Percentiles rank a stretch among this genome's conserved stretches.
These are phyloP conservation scores for Serendipita sp. DNA, from an alignment of 768 basidiomycete genomes.

Conservation along the genomic window DNA sequence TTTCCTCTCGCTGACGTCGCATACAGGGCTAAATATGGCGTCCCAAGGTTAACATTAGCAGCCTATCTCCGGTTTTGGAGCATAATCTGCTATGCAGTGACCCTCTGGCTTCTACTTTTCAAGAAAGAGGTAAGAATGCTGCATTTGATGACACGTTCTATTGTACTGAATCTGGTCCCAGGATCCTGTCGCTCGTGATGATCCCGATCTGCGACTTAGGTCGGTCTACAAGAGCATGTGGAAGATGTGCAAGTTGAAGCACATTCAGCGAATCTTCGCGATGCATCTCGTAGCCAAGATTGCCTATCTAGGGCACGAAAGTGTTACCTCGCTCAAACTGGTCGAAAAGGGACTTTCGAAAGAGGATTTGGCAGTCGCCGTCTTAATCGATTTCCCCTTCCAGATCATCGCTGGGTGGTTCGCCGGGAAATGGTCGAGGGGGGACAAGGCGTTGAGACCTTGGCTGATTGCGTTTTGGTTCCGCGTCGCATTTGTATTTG, in stretches of 20 bases:
- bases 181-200: constrained; percentile 60
- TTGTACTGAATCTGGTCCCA: constrained; percentile 18
- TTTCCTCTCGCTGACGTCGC: constrained; percentile 7
- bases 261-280: constrained; percentile 74
- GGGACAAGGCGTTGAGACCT: constrained; percentile 60
- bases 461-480: constrained; percentile 92
- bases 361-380: constrained; percentile 90
- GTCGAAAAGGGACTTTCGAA: constrained; percentile 93
- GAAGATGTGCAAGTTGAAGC: constrained; percentile 79
- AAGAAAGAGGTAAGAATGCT: constrained; percentile 64
- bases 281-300: constrained; percentile 87
- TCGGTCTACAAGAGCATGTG: constrained; percentile 91
- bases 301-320: constrained; percentile 88
- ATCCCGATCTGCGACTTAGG: constrained; percentile 78
- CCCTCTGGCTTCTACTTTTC: constrained; percentile 72
- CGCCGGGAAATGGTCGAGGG: constrained; percentile 80
- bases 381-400: constrained; percentile 94
- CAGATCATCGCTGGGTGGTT: constrained; percentile 92
- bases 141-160: background rate
- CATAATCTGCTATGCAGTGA: constrained; percentile 65
- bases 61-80: constrained; percentile 82
- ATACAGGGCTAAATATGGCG: constrained; percentile 54
- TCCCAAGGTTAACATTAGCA: constrained; percentile 53
- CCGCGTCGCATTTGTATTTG: constrained; percentile 52
- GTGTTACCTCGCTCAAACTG: constrained; percentile 79